Evolutionary conservation across 331 rosid genomes (phyloP).

Genomic region (Malus hybrid): DNA sequence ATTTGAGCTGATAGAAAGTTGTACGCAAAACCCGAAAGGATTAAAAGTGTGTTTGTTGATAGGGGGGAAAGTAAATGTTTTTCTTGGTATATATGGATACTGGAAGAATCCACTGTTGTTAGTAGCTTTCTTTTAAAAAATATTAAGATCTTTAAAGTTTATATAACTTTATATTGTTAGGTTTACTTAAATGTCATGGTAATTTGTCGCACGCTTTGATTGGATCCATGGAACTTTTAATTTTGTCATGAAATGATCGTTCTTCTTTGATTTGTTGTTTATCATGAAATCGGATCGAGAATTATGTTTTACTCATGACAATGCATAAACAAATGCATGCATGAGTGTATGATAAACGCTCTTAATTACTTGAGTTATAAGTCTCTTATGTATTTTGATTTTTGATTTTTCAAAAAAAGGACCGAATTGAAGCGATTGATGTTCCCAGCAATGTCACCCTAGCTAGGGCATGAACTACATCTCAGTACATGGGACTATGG

Average conservation of each 20-base stretch:
- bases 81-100: background rate
- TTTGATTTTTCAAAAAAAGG: background rate
- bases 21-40: background rate
- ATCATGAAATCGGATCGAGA: no score
- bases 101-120: background rate
- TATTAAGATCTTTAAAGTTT: background rate
- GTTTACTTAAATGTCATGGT: background rate
- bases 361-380: no score
- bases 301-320: no score
- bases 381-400: background rate
- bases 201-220: background rate
- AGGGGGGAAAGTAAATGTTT: background rate
- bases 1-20: background rate
- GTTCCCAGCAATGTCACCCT: background rate
- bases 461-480: conserved; percentile 6
- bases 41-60: background rate
- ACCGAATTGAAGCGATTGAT: background rate
- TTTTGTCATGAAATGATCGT: background rate
- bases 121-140: background rate
- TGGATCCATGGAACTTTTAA: background rate
- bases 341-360: no score
- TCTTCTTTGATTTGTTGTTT: background rate
- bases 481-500: background rate
- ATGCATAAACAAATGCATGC: no score
- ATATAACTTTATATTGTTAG: background rate